These are phyloP conservation scores for Trichosporon ovoides DNA, from an alignment of 1,284 basidiomycete genomes.

Conservation along the genomic window DNA sequence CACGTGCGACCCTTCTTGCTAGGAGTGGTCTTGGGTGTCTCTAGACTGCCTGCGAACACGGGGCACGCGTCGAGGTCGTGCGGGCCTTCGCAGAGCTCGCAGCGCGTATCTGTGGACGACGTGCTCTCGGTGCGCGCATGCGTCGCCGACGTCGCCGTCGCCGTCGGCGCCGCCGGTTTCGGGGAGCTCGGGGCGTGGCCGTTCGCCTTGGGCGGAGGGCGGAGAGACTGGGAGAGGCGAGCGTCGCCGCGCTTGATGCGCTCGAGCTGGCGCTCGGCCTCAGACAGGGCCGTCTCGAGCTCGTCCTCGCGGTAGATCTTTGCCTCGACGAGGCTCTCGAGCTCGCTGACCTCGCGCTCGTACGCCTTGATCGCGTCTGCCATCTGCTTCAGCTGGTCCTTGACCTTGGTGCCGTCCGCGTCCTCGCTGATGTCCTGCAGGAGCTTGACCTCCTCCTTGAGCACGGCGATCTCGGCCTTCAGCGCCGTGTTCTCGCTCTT, in stretches of 20 bases:
- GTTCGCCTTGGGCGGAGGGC: background rate
- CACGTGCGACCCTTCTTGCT: conserved; percentile 33
- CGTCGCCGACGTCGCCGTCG: background rate
- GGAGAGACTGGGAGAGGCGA: background rate
- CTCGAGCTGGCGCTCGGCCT: conserved; percentile 54
- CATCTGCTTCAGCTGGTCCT: conserved; percentile 23
- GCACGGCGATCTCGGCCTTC: conserved; percentile 61
- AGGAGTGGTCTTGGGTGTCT: conserved; percentile 19
- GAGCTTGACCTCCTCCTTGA: conserved; percentile 66
- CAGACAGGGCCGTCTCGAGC: conserved; percentile 75
- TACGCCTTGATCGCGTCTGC: conserved; percentile 52
- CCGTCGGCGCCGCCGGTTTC: conserved; percentile 11
- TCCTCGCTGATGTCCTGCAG: conserved; percentile 30
- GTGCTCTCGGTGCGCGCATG: conserved; percentile 2
- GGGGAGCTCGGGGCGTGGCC: background rate
- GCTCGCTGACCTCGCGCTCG: conserved; percentile 82
- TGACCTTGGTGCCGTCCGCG: conserved; percentile 33
- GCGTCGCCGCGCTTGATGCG: conserved; percentile 4
- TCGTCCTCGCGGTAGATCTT: conserved; percentile 96
- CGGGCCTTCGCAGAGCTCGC: conserved; percentile 46
- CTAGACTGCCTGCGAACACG: conserved; percentile 36
- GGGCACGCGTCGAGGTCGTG: conserved; percentile 48
- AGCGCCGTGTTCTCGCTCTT: conserved; percentile 71
- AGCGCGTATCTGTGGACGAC: conserved; percentile 19
- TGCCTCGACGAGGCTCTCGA: conserved; percentile 80